Evolutionary conservation across 2,329 filamentous ascomycete species (phyloP).

Genomic region (Sporothrix pallida): DNA sequence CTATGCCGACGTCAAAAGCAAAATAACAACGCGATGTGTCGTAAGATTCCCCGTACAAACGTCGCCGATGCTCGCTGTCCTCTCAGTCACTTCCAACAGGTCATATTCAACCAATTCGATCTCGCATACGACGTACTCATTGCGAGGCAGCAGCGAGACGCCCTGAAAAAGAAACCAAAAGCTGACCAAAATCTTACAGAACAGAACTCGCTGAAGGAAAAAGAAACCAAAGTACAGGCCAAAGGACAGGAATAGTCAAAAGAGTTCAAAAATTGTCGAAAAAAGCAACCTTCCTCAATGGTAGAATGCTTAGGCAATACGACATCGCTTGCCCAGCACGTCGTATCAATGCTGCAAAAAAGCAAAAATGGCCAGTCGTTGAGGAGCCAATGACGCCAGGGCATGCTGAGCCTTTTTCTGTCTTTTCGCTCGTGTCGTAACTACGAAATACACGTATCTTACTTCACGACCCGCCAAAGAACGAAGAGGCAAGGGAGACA

Average conservation of each 20-base stretch:
- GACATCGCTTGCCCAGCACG: slow-evolving; percentile 17
- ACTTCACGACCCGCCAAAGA: not conserved
- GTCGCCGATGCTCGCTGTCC: too few relatives aligned
- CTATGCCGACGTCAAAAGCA: not conserved
- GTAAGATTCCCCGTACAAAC: too few relatives aligned
- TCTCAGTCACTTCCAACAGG: slow-evolving; percentile 1
- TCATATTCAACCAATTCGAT: slow-evolving; percentile 12
- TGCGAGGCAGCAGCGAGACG: not conserved
- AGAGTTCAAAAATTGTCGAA: not conserved
- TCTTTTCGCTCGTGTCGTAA: not conserved
- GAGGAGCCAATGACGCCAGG: not conserved
- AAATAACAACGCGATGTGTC: not conserved
- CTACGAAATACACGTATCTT: not conserved
- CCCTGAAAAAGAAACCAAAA: not conserved
- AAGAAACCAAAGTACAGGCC: not conserved
- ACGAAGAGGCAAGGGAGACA: not conserved
- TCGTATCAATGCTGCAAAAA: slow-evolving; percentile 8
- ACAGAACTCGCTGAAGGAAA: too few relatives aligned
- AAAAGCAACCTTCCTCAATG: not conserved
- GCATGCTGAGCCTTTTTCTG: not conserved
- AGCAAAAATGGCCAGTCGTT: not conserved
- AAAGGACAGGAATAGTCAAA: not conserved
- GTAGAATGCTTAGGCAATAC: slow-evolving; percentile 11
- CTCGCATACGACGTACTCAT: not conserved
- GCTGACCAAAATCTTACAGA: slow-evolving; percentile 16